Evolutionary conservation across 192 early-diverging fungal species (phyloP).

Genomic region (Backusella macrospora): DNA sequence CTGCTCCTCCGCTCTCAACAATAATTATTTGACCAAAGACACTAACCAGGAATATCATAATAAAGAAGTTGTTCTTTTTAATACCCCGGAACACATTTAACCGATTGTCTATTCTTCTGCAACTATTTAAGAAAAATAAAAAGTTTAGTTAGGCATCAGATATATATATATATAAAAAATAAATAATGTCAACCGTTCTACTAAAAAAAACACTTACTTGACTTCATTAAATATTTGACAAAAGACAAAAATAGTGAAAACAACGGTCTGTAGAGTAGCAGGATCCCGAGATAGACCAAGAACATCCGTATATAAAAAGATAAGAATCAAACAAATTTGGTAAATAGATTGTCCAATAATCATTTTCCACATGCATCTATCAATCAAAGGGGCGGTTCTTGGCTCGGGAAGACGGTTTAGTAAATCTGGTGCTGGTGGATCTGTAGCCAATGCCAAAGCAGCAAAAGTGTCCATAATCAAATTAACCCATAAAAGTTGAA

Average conservation of each 20-base stretch:
- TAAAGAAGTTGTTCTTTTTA: constrained; percentile 77
- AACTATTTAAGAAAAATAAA: constrained; percentile 43
- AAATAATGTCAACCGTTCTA: not conserved
- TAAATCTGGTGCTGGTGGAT: constrained; percentile 82
- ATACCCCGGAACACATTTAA: constrained; percentile 89
- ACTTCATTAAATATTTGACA: constrained; percentile 91
- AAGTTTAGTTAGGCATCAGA: not conserved
- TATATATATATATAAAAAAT: not conserved
- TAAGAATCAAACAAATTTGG: constrained; percentile 81
- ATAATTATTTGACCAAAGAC: constrained; percentile 85
- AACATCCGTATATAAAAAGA: constrained; percentile 67
- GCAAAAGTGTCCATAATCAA: constrained; percentile 99
- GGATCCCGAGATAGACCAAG: constrained; percentile 47
- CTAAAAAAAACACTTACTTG: constrained; percentile 52
- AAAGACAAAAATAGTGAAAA: constrained; percentile 93
- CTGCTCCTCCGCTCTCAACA: constrained; percentile 86
- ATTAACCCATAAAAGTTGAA: constrained; percentile 99
- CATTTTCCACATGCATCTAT: constrained; percentile 92
- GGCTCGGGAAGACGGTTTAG: constrained; percentile 85
- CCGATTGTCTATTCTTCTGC: constrained; percentile 71
- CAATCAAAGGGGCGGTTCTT: constrained; percentile 80
- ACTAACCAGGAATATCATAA: constrained; percentile 75
- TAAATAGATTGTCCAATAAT: constrained; percentile 90
- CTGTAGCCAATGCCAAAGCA: constrained; percentile 94
- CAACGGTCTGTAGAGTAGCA: constrained; percentile 66